Percentiles rank a stretch among this genome's conserved stretches.
These are phyloP conservation scores for Priceomyces haplophilus DNA, from an alignment of 805 yeast species.

Conservation along the genomic window DNA sequence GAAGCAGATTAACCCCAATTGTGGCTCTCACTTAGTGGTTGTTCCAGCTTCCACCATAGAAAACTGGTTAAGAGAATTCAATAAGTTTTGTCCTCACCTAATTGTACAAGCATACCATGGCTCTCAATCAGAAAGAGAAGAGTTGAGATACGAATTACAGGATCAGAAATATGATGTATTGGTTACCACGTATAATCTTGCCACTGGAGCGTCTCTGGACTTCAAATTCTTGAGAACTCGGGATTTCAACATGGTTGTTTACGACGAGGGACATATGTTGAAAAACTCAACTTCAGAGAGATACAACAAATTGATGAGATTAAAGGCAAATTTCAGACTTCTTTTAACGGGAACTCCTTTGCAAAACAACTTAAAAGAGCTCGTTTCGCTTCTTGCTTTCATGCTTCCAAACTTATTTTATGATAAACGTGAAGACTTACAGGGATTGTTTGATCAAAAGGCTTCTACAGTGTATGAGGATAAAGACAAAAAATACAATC, in stretches of 20 bases:
- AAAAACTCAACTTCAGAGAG: constrained; percentile 88
- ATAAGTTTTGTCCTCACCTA: constrained; percentile 78
- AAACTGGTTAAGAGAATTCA: constrained; percentile 94
- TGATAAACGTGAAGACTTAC: constrained; percentile 77
- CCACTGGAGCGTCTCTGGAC: constrained; percentile 83
- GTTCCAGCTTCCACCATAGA: constrained; percentile 97
- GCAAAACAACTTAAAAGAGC: constrained; percentile 87
- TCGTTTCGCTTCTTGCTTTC: constrained; percentile 86
- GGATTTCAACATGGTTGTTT: constrained; percentile 82
- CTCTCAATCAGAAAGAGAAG: constrained; percentile 76
- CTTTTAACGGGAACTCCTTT: constrained; percentile 95
- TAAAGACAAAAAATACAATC: constrained; percentile 54
- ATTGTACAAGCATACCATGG: constrained; percentile 94
- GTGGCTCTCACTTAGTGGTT: constrained; percentile 87
- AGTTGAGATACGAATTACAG: constrained; percentile 66
- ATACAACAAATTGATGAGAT: constrained; percentile 79
- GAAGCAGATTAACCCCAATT: constrained; percentile 52
- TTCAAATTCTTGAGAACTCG: constrained; percentile 70
- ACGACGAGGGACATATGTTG: constrained; percentile 97
- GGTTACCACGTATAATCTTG: constrained; percentile 90
- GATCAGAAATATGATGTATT: constrained; percentile 74
- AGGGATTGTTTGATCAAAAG: constrained; percentile 81
- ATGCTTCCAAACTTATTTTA: constrained; percentile 81
- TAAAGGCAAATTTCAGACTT: constrained; percentile 79
- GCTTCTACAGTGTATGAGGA: constrained; percentile 59